Percentiles rank a stretch among this genome's conserved stretches.
Conservation (phyloP, 768 basidiomycete species). For the Podaxis sp. region DNA sequence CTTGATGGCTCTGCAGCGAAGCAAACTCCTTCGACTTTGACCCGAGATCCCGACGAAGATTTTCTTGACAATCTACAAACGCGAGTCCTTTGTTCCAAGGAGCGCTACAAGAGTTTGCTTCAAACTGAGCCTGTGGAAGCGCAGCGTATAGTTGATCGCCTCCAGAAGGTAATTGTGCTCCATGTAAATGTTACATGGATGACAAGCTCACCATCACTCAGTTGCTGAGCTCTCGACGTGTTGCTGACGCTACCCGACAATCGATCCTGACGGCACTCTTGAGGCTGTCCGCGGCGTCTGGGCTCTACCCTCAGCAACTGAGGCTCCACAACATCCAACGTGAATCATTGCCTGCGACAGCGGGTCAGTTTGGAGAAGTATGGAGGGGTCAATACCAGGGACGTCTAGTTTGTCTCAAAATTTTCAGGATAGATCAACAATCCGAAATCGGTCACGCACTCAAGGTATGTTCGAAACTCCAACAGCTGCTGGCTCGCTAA, state of each 20-base stretch:
- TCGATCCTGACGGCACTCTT: background rate
- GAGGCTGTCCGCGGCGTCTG: background rate
- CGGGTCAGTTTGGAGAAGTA: constrained; percentile 12
- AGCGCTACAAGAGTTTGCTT: background rate
- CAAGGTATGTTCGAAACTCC: background rate
- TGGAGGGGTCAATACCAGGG: background rate
- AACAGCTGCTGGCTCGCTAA: background rate
- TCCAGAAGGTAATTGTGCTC: background rate
- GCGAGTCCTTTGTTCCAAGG: background rate
- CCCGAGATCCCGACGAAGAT: background rate
- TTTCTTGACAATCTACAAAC: background rate
- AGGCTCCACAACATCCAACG: constrained; percentile 1
- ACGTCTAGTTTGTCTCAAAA: constrained; percentile 1
- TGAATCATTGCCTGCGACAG: background rate
- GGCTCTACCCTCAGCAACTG: constrained; percentile 8
- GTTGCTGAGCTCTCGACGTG: background rate
- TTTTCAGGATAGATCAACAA: background rate
- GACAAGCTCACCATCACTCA: background rate
- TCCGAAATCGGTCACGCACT: background rate
- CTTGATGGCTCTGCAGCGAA: background rate
- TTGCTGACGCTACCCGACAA: background rate
- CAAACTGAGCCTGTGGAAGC: background rate
- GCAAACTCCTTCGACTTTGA: background rate
- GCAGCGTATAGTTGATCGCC: background rate
- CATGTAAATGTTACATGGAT: background rate